Percentiles rank a stretch among this genome's conserved stretches.
Conservation (phyloP, 345 rosid species). For the Citrus inodora region DNA sequence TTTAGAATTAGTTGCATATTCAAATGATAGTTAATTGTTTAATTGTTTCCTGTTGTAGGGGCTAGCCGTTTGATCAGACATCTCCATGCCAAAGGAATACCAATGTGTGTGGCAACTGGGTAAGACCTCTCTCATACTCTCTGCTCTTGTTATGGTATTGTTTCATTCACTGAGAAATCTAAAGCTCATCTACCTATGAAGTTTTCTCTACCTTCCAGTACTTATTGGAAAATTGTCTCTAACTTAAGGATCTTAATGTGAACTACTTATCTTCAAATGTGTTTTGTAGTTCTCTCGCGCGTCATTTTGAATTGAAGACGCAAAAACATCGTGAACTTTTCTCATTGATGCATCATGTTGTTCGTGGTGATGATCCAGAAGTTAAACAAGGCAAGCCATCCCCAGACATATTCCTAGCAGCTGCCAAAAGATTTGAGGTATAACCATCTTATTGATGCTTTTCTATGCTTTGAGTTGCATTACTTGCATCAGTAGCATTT, state of each 20-base stretch:
- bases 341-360: conserved; percentile 90
- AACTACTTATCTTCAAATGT: not conserved
- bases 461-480: not conserved
- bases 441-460: not conserved
- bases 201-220: not conserved
- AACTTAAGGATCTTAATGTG: not conserved
- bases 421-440: conserved; percentile 94
- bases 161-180: not conserved
- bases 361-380: conserved; percentile 92
- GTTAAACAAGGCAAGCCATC: conserved; percentile 93
- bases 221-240: not conserved
- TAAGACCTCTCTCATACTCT: conserved; percentile 19
- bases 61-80: conserved; percentile 69
- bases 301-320: conserved; percentile 82
- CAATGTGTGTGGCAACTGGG: conserved; percentile 85
- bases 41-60: conserved; percentile 36
- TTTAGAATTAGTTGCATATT: not conserved
- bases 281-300: conserved; percentile 60
- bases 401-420: conserved; percentile 84
- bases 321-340: conserved; percentile 74
- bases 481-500: not conserved
- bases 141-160: not conserved
- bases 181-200: not conserved
- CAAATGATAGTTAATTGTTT: not conserved
- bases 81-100: conserved; percentile 82